Evolutionary conservation across 176 grass and related monocot species (phyloP), one percentile per base, ranked within the genome.

Genomic region (Lolium perenne): DNA sequence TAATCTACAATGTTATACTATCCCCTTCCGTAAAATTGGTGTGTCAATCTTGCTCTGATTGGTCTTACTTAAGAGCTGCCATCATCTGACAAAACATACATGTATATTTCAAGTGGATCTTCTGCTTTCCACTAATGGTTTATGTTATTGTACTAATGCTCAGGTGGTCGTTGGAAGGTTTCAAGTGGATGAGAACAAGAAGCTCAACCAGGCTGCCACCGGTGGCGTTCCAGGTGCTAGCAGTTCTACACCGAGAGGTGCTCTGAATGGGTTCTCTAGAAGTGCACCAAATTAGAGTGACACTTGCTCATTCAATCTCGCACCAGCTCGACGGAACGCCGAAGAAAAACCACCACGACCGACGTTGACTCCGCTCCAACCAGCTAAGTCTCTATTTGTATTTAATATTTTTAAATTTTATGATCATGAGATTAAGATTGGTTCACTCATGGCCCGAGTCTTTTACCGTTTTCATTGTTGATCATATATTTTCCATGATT

Each of bases 161-260:
- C 85, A 29, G 93, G 93, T 95, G 25, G 91, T 91, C 21, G 67
- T 95, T 21, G 93, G 84, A 25, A 93, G 84, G 73, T 93, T 95
- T 76, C 41, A 75, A 18, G 71, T 83, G 76, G 58, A 87, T 75
- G 72, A 71, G 41, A 95, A 84, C 21, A 83, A 88, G 80, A 71
- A 90, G 51, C 49, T 59, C 21, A 92, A 86, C 49, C 65, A 77
- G 1, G 32, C 26, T 35, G 6, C 17, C 13, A 47, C 61, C 4
- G 4, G 38, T 35, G 67, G 29, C 22, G 23, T 47, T 80, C 45
- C 64, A 48, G 65, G 57, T 26, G 57, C 73, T 7, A 84, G 68
- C 46, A 89, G 81, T 50, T 88, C 88, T 8, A 35, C 78, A 1
- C 82, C 87, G 1, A 68, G 77, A 32, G 81, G 50, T 48, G 60